Base-by-base conservation (phyloP, 768 basidiomycete genomes). In the Suillus subalutaceus region DNA sequence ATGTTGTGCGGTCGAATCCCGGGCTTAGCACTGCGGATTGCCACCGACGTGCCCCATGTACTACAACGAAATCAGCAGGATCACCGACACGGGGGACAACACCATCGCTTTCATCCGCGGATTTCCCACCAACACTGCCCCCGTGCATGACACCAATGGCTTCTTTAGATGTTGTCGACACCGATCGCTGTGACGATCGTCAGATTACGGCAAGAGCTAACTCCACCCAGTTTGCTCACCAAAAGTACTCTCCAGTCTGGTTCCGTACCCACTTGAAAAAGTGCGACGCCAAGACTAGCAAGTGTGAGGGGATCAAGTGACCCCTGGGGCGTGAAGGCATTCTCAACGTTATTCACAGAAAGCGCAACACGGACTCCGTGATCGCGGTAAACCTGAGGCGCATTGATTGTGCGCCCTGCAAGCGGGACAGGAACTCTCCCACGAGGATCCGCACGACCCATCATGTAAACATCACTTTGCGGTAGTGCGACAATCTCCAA, bases 301-400 rank as follows among this genome's bases (percentile, higher is more conserved):
- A 90, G 75, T 6, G 82, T 79, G n/a, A 90, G 76, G 10, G 88
- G 88, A 77, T 89, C 88, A 53, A 86, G 72, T 35, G 82, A 83
- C 62, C 89, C 89, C 77, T 90, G 89, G 48, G 89, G 90, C 43
- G 86, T 90, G 73, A 89, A 90, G 38, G 86, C 85, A 69, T 90
- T 90, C 68, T 84, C 84, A 70, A 89, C 82, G 70, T 89, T 89
- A 75, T 89, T 88, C 44, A 89, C 85, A 64, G 84, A 80, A 82
- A 88, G 82, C 63, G 86, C 86, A 63, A 86, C 76, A 55, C 80
- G 77, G 38, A 88, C 66, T 13, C 82, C 80, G 71, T 83, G 80
- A 61, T 82, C 77, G 67, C 74, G 75, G 66, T 76, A 77, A 56
- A 87, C 77, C 64, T 81, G 74, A 30, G 85, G 83, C 63, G 86